Conservation (phyloP, 192 early-diverging fungal species). For the Entomortierella parvispora region DNA sequence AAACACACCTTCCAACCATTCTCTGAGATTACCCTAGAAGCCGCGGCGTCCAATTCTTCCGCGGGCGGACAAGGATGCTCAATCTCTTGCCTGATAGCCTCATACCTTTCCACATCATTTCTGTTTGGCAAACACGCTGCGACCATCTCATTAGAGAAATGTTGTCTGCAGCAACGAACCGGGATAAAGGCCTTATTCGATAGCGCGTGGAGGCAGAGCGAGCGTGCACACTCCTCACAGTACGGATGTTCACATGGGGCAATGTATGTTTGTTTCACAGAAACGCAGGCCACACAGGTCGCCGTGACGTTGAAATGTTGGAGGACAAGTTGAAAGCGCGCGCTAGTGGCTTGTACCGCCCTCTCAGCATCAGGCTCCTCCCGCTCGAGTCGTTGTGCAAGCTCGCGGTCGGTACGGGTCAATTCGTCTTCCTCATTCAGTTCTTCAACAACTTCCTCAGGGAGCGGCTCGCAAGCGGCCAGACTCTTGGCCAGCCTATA, state of each 20-base stretch:
- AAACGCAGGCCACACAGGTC: slow-evolving; percentile 12
- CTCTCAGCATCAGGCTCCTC: slow-evolving; percentile 10
- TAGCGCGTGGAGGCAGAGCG: slow-evolving; percentile 14
- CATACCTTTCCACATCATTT: slow-evolving; percentile 2
- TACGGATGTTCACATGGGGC: slow-evolving; percentile 29
- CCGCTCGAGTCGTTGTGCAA: slow-evolving; percentile 9
- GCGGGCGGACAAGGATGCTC: slow-evolving; percentile 15
- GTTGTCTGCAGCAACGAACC: slow-evolving; percentile 31
- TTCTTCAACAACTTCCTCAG: slow-evolving; percentile 4
- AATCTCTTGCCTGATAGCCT: slow-evolving; percentile 11
- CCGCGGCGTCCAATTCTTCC: slow-evolving; percentile 11
- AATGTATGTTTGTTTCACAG: neutral
- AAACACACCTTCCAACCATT: slow-evolving; percentile 25
- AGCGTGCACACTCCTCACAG: slow-evolving; percentile 21
- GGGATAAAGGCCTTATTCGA: slow-evolving; percentile 19
- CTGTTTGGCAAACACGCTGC: slow-evolving; percentile 5
- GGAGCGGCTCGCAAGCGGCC: slow-evolving; percentile 4
- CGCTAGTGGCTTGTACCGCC: neutral
- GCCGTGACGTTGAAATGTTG: neutral
- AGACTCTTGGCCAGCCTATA: slow-evolving; percentile 17
- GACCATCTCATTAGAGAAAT: neutral
- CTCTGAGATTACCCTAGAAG: slow-evolving; percentile 17
- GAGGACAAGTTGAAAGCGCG: slow-evolving; percentile 3
- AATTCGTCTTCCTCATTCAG: slow-evolving; percentile 1
- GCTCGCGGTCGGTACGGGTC: slow-evolving; percentile 4